Base-by-base conservation (phyloP, 257 asterid species). In the Agastache rugosa region DNA sequence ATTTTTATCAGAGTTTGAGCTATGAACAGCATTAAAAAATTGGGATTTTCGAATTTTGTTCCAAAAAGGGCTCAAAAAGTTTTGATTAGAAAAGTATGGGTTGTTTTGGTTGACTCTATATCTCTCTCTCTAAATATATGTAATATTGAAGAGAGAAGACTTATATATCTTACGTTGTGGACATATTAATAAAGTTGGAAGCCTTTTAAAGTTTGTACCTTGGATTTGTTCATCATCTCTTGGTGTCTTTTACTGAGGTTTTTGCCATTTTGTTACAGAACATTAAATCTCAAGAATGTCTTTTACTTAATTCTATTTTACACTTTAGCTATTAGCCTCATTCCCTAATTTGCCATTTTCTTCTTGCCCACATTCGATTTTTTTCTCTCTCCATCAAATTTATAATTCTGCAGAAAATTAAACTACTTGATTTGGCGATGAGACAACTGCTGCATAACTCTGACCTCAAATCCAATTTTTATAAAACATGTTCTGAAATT, bases 161-260 rank as follows among this genome's bases (percentile, higher is more conserved):
- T 4, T 14, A 15, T 48, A 16, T 17, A 22, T 56, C 79, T 72
- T 74, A 67, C 53, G 66, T 65, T 79, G 79, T 84, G 88, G 77
- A 67, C 75, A 72, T 74, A 82, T 73, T 65, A 72, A 74, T 73
- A 85, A 85, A 78, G 82, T 76, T 72, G 75, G 69, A 54, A 71
- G 6, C 72, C 75, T 60, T 84, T 81, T 64, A 29, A 51, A 77
- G 79, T 82, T 88, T 85, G 87, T 85, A 76, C 92, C 86, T 83
- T 88, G 66, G 82, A 88, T 83, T 87, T 91, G 92, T 83, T 87
- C 69, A 48, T 56, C 81, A 48, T 56, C 81, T 84, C 76, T 77
- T 73, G 75, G 68, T 87, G 96, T 85, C 88, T 84, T 87, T 71
- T 82, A 84, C 76, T 71, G 75, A 77, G 71, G 74, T 22, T 63